Percentiles rank a stretch among this genome's conserved stretches.
These are phyloP conservation scores for Didymella arachidicola DNA, from an alignment of 2,329 filamentous ascomycete species.

Conservation along the genomic window DNA sequence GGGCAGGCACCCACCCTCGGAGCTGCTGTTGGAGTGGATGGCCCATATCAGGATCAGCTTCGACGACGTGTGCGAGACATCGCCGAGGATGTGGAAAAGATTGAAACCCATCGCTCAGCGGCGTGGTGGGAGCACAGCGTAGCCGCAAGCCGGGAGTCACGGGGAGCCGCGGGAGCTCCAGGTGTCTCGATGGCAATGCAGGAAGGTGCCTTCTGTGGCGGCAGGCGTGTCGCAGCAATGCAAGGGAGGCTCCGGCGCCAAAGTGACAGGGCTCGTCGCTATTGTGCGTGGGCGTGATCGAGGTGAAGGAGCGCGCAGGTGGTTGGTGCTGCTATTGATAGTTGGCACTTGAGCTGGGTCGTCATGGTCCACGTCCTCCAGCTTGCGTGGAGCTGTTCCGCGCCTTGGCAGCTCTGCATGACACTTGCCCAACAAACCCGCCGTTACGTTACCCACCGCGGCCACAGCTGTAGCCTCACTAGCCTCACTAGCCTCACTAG, in stretches of 20 bases:
- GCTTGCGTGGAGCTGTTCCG: slow-evolving; percentile 10
- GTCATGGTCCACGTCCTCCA: slow-evolving; percentile 4
- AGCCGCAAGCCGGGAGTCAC: neutral
- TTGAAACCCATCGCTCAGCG: slow-evolving; percentile 47
- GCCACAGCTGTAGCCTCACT: neutral
- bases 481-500: neutral
- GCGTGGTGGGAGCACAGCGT: neutral
- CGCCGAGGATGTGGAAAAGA: slow-evolving; percentile 78
- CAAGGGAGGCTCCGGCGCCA: slow-evolving; percentile 18
- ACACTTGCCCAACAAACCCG: slow-evolving; percentile 1
- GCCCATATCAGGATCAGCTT: slow-evolving; percentile 91
- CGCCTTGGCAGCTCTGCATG: slow-evolving; percentile 18
- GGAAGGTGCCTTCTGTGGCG: slow-evolving; percentile 9
- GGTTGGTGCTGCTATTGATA: slow-evolving; percentile 26
- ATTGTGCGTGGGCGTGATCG: slow-evolving; percentile 2
- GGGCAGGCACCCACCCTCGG: slow-evolving; percentile 69
- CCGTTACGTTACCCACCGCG: neutral
- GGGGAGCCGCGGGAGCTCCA: neutral
- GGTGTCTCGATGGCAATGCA: neutral
- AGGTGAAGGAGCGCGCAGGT: neutral
- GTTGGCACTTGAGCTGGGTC: slow-evolving; percentile 4
- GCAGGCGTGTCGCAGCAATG: slow-evolving; percentile 1
- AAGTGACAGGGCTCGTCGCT: neutral
- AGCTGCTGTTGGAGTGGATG: slow-evolving; percentile 86
- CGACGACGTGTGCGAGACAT: slow-evolving; percentile 83